Percentiles rank a stretch among this genome's conserved stretches.
Conservation (phyloP, 768 basidiomycete species). For the Pulveroboletus frians region DNA sequence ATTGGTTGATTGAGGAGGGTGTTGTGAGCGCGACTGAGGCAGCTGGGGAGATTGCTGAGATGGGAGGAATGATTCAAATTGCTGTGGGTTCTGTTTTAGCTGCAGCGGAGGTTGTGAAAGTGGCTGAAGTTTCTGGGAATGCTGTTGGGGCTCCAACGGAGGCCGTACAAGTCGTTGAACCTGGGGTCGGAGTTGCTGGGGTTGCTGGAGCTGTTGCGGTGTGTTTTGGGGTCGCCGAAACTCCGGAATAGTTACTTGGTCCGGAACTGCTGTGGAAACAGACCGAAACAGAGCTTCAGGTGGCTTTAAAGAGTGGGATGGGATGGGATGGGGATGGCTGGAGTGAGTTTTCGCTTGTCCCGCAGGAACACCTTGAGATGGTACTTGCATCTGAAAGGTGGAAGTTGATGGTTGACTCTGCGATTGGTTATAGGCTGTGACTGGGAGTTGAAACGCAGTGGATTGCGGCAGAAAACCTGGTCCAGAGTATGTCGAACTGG, state of each 20-base stretch:
- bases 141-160: not conserved
- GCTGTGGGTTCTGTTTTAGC: not conserved
- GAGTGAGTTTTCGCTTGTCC: not conserved
- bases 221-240: not conserved
- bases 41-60: slow-evolving; percentile 5
- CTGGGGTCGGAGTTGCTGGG: not conserved
- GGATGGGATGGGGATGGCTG: not conserved
- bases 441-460: not conserved
- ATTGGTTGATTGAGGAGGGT: not conserved
- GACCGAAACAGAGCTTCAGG: slow-evolving; percentile 2
- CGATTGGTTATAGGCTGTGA: slow-evolving; percentile 1
- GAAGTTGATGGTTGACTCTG: not conserved
- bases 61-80: not conserved
- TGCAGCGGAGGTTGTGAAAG: not conserved
- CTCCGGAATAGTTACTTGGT: not conserved
- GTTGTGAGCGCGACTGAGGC: not conserved
- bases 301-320: not conserved
- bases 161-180: slow-evolving; percentile 1
- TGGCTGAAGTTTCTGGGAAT: not conserved
- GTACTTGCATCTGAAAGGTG: slow-evolving; percentile 3
- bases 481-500: not conserved
- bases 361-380: slow-evolving; percentile 1
- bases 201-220: slow-evolving; percentile 1
- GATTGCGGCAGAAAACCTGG: not conserved
- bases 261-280: not conserved